Evolutionary conservation across 192 early-diverging fungal species (phyloP).

Genomic region (Thamnidium elegans): DNA sequence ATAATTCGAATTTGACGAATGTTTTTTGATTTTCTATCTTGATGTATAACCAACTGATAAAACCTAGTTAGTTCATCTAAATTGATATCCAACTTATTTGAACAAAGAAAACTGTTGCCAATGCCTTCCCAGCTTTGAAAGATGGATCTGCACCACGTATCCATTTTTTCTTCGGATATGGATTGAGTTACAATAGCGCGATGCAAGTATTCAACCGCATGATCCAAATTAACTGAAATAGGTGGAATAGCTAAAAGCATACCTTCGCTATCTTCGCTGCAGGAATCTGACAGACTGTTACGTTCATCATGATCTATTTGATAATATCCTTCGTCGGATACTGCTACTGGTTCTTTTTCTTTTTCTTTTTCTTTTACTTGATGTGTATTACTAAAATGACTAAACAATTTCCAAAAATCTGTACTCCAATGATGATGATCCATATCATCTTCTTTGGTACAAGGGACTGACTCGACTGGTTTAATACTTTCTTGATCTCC

Average conservation of each 20-base stretch:
- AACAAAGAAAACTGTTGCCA: conserved; percentile 15
- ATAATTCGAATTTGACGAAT: background rate
- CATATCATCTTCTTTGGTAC: conserved; percentile 5
- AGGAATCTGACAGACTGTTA: background rate
- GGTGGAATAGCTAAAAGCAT: conserved; percentile 13
- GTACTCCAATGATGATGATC: conserved; percentile 11
- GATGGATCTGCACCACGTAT: conserved; percentile 13
- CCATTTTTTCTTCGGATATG: background rate
- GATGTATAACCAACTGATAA: background rate
- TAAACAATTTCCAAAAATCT: conserved; percentile 16
- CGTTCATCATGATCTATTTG: conserved; percentile 11
- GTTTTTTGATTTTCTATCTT: background rate
- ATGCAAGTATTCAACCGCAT: background rate
- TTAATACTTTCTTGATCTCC: too few relatives aligned
- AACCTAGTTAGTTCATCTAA: conserved; percentile 2
- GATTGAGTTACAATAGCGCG: background rate
- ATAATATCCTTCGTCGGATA: conserved; percentile 10
- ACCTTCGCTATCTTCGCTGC: background rate
- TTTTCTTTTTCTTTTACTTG: background rate
- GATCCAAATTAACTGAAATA: conserved; percentile 1
- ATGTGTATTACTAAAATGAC: background rate
- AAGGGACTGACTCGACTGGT: background rate
- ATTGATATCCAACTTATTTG: conserved; percentile 3
- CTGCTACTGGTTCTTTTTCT: background rate
- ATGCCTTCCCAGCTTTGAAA: conserved; percentile 23